Percentiles rank a stretch among this genome's conserved stretches.
Conservation (phyloP, 768 basidiomycete species). For the Panaeolus cyanescens region DNA sequence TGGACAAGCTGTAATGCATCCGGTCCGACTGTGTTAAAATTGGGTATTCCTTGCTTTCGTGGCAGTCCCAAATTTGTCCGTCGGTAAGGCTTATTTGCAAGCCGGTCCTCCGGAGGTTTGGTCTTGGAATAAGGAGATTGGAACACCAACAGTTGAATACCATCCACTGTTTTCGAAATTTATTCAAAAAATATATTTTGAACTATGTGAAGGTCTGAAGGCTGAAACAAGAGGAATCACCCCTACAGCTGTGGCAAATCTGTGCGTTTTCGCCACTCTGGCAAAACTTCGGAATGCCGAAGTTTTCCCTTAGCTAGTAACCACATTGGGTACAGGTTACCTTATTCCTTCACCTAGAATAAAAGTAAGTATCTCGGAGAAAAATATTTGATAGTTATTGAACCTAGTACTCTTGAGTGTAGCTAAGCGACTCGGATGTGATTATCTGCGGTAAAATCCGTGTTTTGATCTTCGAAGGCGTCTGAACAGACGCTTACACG, state of each 20-base stretch:
- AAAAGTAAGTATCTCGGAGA: conserved; percentile 27
- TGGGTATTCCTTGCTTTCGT: conserved; percentile 14
- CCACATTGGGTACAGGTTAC: conserved; percentile 13
- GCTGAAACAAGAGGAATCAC: conserved; percentile 2
- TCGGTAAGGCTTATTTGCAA: conserved; percentile 29
- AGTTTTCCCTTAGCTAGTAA: conserved; percentile 27
- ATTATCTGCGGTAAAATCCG: conserved; percentile 3
- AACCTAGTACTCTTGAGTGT: background rate
- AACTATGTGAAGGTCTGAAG: conserved; percentile 1
- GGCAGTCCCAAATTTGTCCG: conserved; percentile 23
- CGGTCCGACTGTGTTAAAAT: conserved; percentile 20
- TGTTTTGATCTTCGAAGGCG: conserved; percentile 2
- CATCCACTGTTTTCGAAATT: background rate
- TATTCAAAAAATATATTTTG: background rate
- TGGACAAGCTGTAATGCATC: conserved; percentile 5
- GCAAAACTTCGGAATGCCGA: conserved; percentile 32
- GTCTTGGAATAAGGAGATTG: background rate
- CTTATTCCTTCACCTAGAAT: conserved; percentile 12
- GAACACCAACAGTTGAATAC: background rate
- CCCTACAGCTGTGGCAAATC: background rate
- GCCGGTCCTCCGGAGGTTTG: conserved; percentile 6
- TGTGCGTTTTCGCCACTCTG: conserved; percentile 13
- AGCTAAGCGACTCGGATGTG: conserved; percentile 1
- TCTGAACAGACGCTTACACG: conserved; percentile 2
- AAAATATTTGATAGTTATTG: conserved; percentile 5